A percentile compares a stretch with the other conserved stretches of the same genome.
These are phyloP conservation scores for Debaryomyces singareniensis DNA, from an alignment of 1,139 yeast genomes.

Conservation along the genomic window DNA sequence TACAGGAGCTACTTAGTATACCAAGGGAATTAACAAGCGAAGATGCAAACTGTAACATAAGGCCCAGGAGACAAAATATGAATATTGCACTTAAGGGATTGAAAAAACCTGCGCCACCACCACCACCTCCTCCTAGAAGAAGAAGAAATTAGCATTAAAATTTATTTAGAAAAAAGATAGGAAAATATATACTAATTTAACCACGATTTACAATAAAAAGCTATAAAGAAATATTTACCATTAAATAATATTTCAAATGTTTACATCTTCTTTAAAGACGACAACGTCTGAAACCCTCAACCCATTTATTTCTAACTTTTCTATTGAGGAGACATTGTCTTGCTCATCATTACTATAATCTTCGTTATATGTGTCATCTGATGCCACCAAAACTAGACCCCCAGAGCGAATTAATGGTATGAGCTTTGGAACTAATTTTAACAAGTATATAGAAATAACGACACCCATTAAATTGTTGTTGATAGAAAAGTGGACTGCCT, in stretches of 20 bases:
- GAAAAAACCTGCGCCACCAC: constrained; percentile 36
- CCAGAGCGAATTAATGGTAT: constrained; percentile 70
- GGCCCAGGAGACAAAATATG: no score
- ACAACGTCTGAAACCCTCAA: constrained; percentile 58
- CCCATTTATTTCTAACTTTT: constrained; percentile 66
- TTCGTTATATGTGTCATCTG: constrained; percentile 29
- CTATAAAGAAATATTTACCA: no score
- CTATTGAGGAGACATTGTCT: constrained; percentile 20
- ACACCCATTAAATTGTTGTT: constrained; percentile 81
- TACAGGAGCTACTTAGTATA: no score
- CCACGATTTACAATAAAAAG: neutral
- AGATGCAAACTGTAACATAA: no score
- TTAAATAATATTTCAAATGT: neutral
- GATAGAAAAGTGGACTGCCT: constrained; percentile 61
- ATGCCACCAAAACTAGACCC: constrained; percentile 79
- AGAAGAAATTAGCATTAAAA: neutral
- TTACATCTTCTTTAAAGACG: constrained; percentile 61
- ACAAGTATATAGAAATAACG: constrained; percentile 64
- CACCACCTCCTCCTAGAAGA: constrained; percentile 25
- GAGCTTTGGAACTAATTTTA: constrained; percentile 69
- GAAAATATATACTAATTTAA: neutral
- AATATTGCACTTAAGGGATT: constrained; percentile 13
- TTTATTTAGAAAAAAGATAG: neutral
- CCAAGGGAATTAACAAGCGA: no score
- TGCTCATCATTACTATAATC: constrained; percentile 21